Base-by-base conservation (phyloP, 768 basidiomycete species). In the Boletus reticuloceps region DNA sequence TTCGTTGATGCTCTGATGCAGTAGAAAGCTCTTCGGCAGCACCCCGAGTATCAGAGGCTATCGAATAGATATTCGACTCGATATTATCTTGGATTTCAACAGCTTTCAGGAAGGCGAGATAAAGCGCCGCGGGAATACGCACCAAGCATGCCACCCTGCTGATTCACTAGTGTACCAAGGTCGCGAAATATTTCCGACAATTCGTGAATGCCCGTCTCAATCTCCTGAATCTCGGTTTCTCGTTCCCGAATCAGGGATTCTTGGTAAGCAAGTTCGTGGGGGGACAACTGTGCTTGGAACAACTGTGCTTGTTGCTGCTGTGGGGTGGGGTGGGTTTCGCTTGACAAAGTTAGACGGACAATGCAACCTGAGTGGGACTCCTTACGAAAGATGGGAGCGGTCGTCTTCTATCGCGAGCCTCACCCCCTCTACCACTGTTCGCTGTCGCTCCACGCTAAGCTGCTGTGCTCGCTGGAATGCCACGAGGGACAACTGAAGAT, bases 71-170 rank as follows among this genome's bases (percentile, higher is more conserved):
- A 65, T 98, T 98, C 39, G 85, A 84, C 69, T 97, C 94, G 65
- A 99, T 96, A 64, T 96, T 96, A 66, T 98, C 96, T 98, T 64
- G 14, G 52, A 36, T 48, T 39, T 32, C 31, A 47, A 34, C 32
- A 16, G 46, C 29, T 45, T 49, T 40, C 14, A 49, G 17, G 19
- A 47, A 36, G 12, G 22, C 6, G 17, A 32, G 19, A 45, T 34
- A 27, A 44, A 43, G 41, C 37, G 4, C 5, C 14, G 10, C n/a
- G 32, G 11, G 22, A 7, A 13, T 20, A 75, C 87, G 49, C 60
- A 96, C 96, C 95, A 50, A 99, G 76, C 90, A 98, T 92, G 48
- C 84, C 83, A 13, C 95, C 95, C 70, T 99, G 97, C 68, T 98
- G 92, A 55, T 86, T 84, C 2, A 99, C 95, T 44, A 99, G 79